A percentile compares a stretch with the other conserved stretches of the same genome.
Evolutionary conservation across 305 asterid species (phyloP).

Genomic region (Rubia tinctorum): DNA sequence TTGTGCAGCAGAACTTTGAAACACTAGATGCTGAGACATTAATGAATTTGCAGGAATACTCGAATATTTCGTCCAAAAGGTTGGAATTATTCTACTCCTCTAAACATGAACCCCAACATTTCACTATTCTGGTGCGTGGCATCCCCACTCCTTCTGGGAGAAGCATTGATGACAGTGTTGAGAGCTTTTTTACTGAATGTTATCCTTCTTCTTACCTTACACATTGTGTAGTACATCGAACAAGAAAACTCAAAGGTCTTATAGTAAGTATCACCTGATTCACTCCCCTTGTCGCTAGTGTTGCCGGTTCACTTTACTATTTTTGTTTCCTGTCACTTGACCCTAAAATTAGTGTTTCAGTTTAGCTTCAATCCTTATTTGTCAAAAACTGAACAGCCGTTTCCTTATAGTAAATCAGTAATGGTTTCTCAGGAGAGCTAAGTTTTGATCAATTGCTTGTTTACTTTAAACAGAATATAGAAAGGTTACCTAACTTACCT

Average conservation of each 20-base stretch:
- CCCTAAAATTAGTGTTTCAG: not conserved
- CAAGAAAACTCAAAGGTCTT: constrained; percentile 69
- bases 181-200: constrained; percentile 64
- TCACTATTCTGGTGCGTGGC: constrained; percentile 87
- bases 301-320: not conserved
- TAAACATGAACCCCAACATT: constrained; percentile 70
- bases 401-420: not conserved
- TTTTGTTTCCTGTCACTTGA: not conserved
- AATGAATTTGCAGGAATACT: constrained; percentile 71
- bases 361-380: not conserved
- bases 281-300: not conserved
- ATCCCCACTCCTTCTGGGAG: constrained; percentile 65
- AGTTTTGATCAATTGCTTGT: not conserved
- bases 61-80: constrained; percentile 67
- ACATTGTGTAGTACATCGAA: constrained; percentile 70
- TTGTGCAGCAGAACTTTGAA: constrained; percentile 2
- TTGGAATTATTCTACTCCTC: constrained; percentile 66
- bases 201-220: constrained; percentile 92
- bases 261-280: constrained; percentile 54
- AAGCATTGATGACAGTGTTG: constrained; percentile 70
- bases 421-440: not conserved
- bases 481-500: too few species aligned
- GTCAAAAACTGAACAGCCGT: not conserved
- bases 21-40: constrained; percentile 15
- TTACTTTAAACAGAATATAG: not conserved